Evolutionary conservation across 805 yeast genomes (phyloP).

Genomic region (Ogataea pini): DNA sequence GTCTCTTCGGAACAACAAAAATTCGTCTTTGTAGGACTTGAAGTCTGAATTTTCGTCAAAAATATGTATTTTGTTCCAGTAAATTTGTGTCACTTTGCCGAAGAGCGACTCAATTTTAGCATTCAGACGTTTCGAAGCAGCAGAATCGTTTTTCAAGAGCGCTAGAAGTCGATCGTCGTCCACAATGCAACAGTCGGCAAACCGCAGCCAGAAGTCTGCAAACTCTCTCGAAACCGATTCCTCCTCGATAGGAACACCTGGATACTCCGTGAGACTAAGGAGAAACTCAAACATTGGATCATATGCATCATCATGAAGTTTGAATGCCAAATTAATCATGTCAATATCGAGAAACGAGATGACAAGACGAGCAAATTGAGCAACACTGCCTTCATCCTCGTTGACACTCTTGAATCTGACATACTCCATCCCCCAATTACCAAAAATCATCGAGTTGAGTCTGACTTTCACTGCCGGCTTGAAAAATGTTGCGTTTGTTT

Average conservation of each 20-base stretch:
- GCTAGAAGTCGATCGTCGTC: constrained; percentile 43
- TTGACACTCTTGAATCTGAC: constrained; percentile 34
- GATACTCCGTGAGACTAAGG: constrained; percentile 54
- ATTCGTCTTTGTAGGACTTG: constrained; percentile 50
- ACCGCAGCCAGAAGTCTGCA: constrained; percentile 68
- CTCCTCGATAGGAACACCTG: constrained; percentile 57
- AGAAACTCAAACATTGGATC: constrained; percentile 49
- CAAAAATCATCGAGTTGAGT: constrained; percentile 41
- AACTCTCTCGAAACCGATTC: constrained; percentile 58
- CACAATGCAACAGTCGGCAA: constrained; percentile 56
- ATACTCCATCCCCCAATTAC: constrained; percentile 46
- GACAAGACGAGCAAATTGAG: constrained; percentile 46
- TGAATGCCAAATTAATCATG: constrained; percentile 42
- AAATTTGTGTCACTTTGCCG: constrained; percentile 54
- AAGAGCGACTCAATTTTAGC: constrained; percentile 43
- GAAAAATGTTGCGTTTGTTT: constrained; percentile 46
- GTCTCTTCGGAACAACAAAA: constrained; percentile 67
- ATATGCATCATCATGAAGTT: constrained; percentile 38
- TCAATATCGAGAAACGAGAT: constrained; percentile 50
- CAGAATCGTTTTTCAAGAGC: constrained; percentile 38
- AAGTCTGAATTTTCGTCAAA: constrained; percentile 38
- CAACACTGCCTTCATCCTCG: constrained; percentile 40
- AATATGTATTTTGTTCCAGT: constrained; percentile 66
- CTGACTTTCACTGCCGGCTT: constrained; percentile 32
- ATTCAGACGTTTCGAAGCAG: constrained; percentile 28